These are phyloP conservation scores for Pythium apleroticum DNA, from an alignment of 352 stramenopile genomes.

Conservation along the genomic window DNA sequence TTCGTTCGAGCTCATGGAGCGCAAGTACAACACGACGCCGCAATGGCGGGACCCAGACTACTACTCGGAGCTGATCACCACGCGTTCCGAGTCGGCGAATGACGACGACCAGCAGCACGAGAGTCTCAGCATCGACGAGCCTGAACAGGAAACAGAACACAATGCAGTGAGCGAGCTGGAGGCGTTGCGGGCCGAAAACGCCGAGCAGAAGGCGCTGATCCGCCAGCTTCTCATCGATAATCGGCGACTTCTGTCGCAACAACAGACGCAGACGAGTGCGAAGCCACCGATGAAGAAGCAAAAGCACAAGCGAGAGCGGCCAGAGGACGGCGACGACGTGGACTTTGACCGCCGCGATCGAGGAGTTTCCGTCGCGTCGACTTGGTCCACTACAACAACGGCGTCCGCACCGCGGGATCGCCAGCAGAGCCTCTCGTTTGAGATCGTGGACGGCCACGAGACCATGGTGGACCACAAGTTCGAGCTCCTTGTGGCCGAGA, in stretches of 20 bases:
- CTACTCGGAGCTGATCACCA: conserved; percentile 1
- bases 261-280: background rate
- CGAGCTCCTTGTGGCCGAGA: conserved; percentile 23
- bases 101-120: background rate
- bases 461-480: conserved; percentile 23
- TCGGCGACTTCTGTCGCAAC: conserved; percentile 7
- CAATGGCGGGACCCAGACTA: background rate
- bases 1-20: conserved; percentile 23
- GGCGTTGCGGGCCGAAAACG: conserved; percentile 17
- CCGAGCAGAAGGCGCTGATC: conserved; percentile 20
- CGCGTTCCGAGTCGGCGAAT: background rate
- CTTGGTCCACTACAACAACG: background rate
- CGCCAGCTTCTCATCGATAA: conserved; percentile 21
- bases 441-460: conserved; percentile 8
- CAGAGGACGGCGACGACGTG: background rate
- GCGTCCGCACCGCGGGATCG: background rate
- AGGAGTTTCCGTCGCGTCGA: conserved; percentile 1
- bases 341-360: background rate
- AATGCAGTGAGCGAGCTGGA: conserved; percentile 2
- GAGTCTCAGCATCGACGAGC: background rate
- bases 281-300: background rate
- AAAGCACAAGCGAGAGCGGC: background rate
- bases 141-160: background rate
- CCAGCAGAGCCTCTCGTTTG: conserved; percentile 8
- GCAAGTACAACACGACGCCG: conserved; percentile 13